Percentiles rank a stretch among this genome's conserved stretches.
These are phyloP conservation scores for Pyrenophora graminea DNA, from an alignment of 2,329 filamentous ascomycete species.

Conservation along the genomic window DNA sequence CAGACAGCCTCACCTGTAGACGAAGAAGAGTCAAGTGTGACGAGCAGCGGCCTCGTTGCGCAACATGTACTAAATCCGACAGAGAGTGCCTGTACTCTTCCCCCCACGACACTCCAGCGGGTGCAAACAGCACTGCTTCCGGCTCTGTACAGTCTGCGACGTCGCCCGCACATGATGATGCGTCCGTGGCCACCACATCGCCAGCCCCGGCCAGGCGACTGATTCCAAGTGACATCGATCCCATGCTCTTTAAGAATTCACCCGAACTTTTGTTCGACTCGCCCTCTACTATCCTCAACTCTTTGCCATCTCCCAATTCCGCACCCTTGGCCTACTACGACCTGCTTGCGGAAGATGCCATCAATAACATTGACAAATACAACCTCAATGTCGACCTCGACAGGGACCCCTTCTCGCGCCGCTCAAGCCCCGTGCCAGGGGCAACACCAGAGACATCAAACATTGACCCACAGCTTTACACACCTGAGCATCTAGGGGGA, in stretches of 20 bases:
- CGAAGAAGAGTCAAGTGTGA: slow-evolving; percentile 58
- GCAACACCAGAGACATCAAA: slow-evolving; percentile 18
- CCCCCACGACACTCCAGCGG: slow-evolving; percentile 12
- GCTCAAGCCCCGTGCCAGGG: slow-evolving; percentile 31
- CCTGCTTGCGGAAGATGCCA: slow-evolving; percentile 52
- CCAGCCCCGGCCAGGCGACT: slow-evolving; percentile 22
- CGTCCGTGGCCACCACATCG: slow-evolving; percentile 16
- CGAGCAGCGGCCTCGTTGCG: slow-evolving; percentile 52
- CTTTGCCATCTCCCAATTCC: slow-evolving; percentile 48
- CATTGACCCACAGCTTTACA: slow-evolving; percentile 20
- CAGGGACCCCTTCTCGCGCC: slow-evolving; percentile 28
- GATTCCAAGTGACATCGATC: slow-evolving; percentile 25
- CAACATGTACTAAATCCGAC: slow-evolving; percentile 51
- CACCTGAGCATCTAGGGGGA: slow-evolving; percentile 5
- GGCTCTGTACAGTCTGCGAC: slow-evolving; percentile 16
- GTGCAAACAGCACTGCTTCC: slow-evolving; percentile 12
- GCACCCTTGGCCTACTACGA: slow-evolving; percentile 57
- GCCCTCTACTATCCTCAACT: slow-evolving; percentile 35
- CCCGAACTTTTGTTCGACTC: slow-evolving; percentile 42
- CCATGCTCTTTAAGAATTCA: slow-evolving; percentile 28
- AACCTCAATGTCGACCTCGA: slow-evolving; percentile 40
- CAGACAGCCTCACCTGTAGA: slow-evolving; percentile 50
- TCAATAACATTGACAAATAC: slow-evolving; percentile 43
- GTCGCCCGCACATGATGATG: slow-evolving; percentile 21
- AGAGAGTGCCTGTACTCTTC: slow-evolving; percentile 49